phyloP scores from a whole-genome alignment of 2,329 filamentous ascomycete species.

The Trichocomaceae sp. region DNA sequence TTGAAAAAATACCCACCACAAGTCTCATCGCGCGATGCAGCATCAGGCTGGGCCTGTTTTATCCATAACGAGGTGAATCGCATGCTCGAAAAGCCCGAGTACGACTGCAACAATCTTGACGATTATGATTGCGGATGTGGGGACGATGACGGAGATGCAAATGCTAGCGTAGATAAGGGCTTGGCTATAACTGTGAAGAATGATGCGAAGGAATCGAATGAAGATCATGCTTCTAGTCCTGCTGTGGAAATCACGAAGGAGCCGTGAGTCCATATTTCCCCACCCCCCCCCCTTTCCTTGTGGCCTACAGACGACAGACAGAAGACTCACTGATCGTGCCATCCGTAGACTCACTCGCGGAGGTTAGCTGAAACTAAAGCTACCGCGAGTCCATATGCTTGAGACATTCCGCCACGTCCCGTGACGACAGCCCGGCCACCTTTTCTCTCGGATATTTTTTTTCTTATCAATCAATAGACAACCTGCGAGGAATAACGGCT shows the following conservation, averaged over 20 bases:
- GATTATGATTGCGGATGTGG: constrained; percentile 62
- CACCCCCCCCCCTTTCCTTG: not conserved
- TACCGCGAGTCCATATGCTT: not conserved
- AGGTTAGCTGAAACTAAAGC: constrained; percentile 6
- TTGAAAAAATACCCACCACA: constrained; percentile 59
- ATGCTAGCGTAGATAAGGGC: constrained; percentile 1
- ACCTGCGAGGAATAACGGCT: not conserved
- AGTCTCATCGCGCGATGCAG: constrained; percentile 54
- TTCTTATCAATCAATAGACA: not conserved
- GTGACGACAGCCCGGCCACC: constrained; percentile 3
- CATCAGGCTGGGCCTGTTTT: constrained; percentile 61
- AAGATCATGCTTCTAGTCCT: constrained; percentile 14
- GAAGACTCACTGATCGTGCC: not conserved
- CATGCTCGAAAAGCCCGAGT: constrained; percentile 53
- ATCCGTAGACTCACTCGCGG: constrained; percentile 14
- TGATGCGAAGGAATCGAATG: constrained; percentile 15
- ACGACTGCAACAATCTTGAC: constrained; percentile 59
- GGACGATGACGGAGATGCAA: constrained; percentile 37
- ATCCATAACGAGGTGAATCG: constrained; percentile 62
- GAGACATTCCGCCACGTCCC: constrained; percentile 3
- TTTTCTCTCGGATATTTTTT: not conserved
- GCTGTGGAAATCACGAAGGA: constrained; percentile 32
- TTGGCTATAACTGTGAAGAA: constrained; percentile 11
- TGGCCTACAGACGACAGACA: not conserved
- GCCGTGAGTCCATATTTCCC: constrained; percentile 25